Percentiles rank a stretch among this genome's conserved stretches.
Conservation (phyloP, 306 rosid species). For the Prunus mongolica region DNA sequence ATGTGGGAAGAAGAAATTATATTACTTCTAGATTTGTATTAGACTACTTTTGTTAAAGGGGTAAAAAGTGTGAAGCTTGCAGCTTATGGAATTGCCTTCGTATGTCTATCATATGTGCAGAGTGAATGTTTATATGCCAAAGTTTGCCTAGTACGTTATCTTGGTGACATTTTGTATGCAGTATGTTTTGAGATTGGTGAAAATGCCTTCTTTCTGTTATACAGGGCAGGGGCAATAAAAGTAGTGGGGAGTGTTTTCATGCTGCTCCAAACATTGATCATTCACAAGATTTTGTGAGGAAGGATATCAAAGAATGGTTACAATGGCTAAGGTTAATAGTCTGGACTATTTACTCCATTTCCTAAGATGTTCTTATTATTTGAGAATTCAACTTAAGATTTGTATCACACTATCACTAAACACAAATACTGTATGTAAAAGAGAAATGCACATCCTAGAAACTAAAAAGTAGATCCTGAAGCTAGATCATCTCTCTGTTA, state of each 20-base stretch:
- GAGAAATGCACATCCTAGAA: not conserved
- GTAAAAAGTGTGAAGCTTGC: not conserved
- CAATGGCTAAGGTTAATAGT: conserved; percentile 72
- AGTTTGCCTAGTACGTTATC: not conserved
- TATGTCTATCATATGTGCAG: not conserved
- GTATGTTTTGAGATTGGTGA: conserved; percentile 7
- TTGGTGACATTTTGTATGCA: not conserved
- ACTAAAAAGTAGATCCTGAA: not conserved
- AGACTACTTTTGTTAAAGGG: not conserved
- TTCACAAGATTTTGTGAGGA: conserved; percentile 98
- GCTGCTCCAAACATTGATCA: conserved; percentile 99
- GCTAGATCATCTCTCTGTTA: not conserved
- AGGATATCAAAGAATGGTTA: conserved; percentile 90
- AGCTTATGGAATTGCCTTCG: not conserved
- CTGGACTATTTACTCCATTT: conserved; percentile 11
- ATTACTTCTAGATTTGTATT: not conserved
- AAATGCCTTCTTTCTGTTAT: conserved; percentile 22
- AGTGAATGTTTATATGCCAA: not conserved
- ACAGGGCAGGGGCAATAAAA: conserved; percentile 90
- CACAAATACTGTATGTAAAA: not conserved
- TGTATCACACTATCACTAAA: not conserved
- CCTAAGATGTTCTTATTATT: not conserved
- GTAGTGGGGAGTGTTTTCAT: conserved; percentile 93
- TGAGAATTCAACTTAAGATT: not conserved
- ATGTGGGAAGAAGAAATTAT: not conserved